Conservation (phyloP, 1,284 basidiomycete genomes). For the Boletus sp. region DNA sequence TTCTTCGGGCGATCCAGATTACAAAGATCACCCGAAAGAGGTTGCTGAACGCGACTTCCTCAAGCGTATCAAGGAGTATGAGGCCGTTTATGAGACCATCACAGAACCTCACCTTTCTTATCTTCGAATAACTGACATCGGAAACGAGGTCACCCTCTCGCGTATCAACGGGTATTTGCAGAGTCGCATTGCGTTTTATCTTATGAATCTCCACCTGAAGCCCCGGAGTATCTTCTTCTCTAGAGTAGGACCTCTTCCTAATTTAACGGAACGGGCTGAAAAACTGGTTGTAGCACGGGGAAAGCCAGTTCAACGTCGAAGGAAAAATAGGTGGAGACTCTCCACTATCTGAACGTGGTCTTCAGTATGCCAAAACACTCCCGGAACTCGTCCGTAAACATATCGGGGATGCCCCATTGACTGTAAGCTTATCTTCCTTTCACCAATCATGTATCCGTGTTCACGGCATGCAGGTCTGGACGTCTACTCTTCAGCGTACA, state of each 20-base stretch:
- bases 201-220: slow-evolving; percentile 98
- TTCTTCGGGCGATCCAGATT: slow-evolving; percentile 94
- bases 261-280: background rate
- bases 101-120: slow-evolving; percentile 84
- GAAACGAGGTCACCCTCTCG: slow-evolving; percentile 79
- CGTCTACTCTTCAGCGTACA: slow-evolving; percentile 89
- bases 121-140: slow-evolving; percentile 86
- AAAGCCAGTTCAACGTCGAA: slow-evolving; percentile 95
- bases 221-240: slow-evolving; percentile 97
- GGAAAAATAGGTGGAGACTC: slow-evolving; percentile 98
- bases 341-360: slow-evolving; percentile 77
- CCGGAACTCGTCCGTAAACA: slow-evolving; percentile 88
- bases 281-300: slow-evolving; percentile 76
- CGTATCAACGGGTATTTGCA: slow-evolving; percentile 91
- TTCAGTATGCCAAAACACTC: slow-evolving; percentile 82
- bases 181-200: slow-evolving; percentile 95
- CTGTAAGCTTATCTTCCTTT: slow-evolving; percentile 48
- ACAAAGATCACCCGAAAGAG: slow-evolving; percentile 84
- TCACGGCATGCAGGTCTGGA: slow-evolving; percentile 74
- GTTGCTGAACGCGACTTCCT: slow-evolving; percentile 89
- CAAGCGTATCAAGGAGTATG: slow-evolving; percentile 89
- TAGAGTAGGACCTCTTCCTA: slow-evolving; percentile 51
- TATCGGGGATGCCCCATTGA: slow-evolving; percentile 84
- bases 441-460: background rate
- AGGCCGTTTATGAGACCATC: slow-evolving; percentile 94